phyloP scores from a whole-genome alignment of 768 basidiomycete species.

The Hygrocybe coccinea region DNA sequence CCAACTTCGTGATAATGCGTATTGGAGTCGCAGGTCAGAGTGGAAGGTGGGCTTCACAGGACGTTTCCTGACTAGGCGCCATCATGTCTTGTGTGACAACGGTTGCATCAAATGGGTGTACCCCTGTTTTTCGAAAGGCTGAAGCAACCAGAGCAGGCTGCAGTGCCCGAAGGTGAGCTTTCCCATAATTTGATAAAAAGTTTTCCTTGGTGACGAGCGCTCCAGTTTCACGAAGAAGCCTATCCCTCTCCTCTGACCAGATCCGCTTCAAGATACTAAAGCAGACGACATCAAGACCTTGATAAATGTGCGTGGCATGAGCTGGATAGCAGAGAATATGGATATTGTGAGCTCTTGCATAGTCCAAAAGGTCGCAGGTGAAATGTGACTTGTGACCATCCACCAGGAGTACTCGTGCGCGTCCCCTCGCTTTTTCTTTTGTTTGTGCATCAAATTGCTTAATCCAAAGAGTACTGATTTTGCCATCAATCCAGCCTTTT shows the following conservation, averaged over 20 bases:
- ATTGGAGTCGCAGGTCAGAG: conserved; percentile 23
- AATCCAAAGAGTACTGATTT: conserved; percentile 18
- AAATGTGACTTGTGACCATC: conserved; percentile 38
- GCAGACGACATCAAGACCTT: conserved; percentile 18
- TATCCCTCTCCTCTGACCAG: conserved; percentile 13
- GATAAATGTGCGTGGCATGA: conserved; percentile 23
- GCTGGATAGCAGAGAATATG: conserved; percentile 28
- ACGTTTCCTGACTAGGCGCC: conserved; percentile 22
- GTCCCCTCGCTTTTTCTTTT: conserved; percentile 14
- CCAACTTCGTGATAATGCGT: conserved; percentile 14
- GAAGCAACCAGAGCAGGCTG: conserved; percentile 9
- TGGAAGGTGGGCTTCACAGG: conserved; percentile 14
- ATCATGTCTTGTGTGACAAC: conserved; percentile 21
- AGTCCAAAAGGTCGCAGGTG: conserved; percentile 24
- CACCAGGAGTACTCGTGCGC: conserved; percentile 28
- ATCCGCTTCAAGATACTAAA: conserved; percentile 13
- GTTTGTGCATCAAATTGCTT: conserved; percentile 26
- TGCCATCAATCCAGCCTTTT: background rate
- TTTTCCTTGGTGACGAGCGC: conserved; percentile 19
- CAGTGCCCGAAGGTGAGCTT: conserved; percentile 12
- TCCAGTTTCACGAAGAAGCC: conserved; percentile 12
- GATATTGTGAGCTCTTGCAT: conserved; percentile 27
- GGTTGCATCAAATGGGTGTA: conserved; percentile 17
- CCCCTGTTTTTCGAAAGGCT: conserved; percentile 22
- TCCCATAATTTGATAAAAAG: conserved; percentile 22